phyloP scores from a whole-genome alignment of 1,284 basidiomycete species.

The Moesziomyces parantarcticus region DNA sequence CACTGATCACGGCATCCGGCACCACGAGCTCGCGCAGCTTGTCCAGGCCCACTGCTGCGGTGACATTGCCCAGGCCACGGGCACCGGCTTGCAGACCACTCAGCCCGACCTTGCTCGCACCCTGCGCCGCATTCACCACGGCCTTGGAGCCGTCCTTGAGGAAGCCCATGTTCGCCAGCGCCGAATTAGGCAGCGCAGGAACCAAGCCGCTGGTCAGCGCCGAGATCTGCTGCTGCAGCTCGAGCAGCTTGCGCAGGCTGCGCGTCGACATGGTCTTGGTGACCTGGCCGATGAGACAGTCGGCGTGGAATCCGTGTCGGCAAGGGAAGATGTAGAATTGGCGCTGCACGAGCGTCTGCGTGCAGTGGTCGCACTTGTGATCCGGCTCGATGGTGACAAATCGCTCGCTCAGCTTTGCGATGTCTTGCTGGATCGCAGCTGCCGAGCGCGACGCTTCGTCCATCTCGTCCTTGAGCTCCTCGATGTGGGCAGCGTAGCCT shows the following conservation, averaged over 20 bases:
- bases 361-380: constrained; percentile 87
- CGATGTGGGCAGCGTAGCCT: constrained; percentile 91
- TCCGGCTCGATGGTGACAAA: constrained; percentile 90
- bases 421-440: constrained; percentile 92
- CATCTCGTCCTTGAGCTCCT: constrained; percentile 91
- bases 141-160: constrained; percentile 39
- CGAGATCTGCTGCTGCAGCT: constrained; percentile 57
- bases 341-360: constrained; percentile 79
- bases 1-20: constrained; percentile 63
- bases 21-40: constrained; percentile 60
- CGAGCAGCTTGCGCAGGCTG: constrained; percentile 59
- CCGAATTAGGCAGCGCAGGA: constrained; percentile 37
- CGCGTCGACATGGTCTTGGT: constrained; percentile 59
- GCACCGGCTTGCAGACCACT: constrained; percentile 33
- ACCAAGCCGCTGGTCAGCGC: constrained; percentile 39
- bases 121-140: constrained; percentile 27
- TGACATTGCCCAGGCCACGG: constrained; percentile 36
- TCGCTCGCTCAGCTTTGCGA: constrained; percentile 83
- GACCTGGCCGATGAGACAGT: constrained; percentile 65
- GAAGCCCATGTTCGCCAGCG: constrained; percentile 32
- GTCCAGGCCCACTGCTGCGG: constrained; percentile 52
- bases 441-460: constrained; percentile 91
- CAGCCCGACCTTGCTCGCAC: constrained; percentile 29
- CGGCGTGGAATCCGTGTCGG: constrained; percentile 78
- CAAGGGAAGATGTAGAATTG: constrained; percentile 99